phyloP scores from a whole-genome alignment of 1,139 yeast species.

The Scheffersomyces segobiensis region DNA sequence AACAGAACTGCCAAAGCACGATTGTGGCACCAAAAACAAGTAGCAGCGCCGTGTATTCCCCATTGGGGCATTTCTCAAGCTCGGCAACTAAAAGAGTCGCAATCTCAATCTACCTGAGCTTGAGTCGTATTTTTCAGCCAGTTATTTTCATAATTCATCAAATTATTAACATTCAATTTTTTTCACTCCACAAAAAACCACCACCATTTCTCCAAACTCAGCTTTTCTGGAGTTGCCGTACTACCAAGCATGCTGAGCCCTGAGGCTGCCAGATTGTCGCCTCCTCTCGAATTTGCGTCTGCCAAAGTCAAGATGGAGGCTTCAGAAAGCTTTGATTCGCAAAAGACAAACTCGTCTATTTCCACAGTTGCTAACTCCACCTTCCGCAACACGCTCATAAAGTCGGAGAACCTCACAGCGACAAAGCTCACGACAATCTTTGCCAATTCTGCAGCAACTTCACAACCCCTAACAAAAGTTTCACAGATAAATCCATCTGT shows the following conservation, averaged over 20 bases:
- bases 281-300: not conserved
- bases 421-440: not conserved
- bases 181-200: not conserved
- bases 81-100: not conserved
- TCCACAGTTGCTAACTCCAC: not conserved
- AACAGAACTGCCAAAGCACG: not conserved
- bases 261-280: not conserved
- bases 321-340: not conserved
- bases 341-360: not conserved
- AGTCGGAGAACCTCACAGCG: not conserved
- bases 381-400: not conserved
- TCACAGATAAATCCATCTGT: not conserved
- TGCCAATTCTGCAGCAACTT: not conserved
- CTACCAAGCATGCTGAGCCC: not conserved
- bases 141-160: not conserved
- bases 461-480: not conserved
- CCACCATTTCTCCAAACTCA: not conserved
- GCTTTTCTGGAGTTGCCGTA: not conserved
- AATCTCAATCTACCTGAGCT: not conserved
- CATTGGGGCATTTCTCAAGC: not conserved
- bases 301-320: conserved; percentile 2
- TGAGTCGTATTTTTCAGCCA: not conserved
- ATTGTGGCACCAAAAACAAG: no score
- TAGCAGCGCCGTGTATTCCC: no score
- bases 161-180: not conserved